Evolutionary conservation across 2,329 filamentous ascomycete genomes (phyloP).

Genomic region (Monosporascus sp.): DNA sequence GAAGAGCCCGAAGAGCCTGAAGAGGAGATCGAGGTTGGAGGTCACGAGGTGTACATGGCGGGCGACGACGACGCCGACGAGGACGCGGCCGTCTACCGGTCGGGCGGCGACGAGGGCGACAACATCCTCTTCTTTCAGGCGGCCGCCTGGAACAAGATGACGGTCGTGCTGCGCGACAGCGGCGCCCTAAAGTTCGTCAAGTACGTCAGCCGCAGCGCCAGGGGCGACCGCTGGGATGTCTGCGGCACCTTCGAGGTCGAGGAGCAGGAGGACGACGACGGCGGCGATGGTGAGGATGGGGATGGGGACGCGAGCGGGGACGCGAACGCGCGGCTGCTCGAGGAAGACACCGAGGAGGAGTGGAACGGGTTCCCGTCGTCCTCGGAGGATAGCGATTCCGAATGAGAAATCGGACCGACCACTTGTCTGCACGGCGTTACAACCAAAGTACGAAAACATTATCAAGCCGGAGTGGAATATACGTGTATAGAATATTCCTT

Average conservation of each 20-base stretch:
- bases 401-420: slow-evolving; percentile 4
- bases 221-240: slow-evolving; percentile 90
- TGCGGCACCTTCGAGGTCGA: slow-evolving; percentile 72
- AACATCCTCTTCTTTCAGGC: slow-evolving; percentile 61
- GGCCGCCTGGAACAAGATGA: slow-evolving; percentile 81
- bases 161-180: slow-evolving; percentile 80
- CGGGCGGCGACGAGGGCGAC: slow-evolving; percentile 65
- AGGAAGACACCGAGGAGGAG: slow-evolving; percentile 48
- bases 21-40: slow-evolving; percentile 56
- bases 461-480: no score
- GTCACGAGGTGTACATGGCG: slow-evolving; percentile 91
- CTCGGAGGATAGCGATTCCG: slow-evolving; percentile 20
- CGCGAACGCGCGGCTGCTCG: slow-evolving; percentile 22
- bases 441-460: no score
- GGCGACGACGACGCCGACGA: slow-evolving; percentile 67
- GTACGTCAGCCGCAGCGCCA: slow-evolving; percentile 78
- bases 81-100: slow-evolving; percentile 85
- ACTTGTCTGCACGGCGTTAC: background rate
- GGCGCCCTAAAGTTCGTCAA: slow-evolving; percentile 92
- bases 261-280: slow-evolving; percentile 41
- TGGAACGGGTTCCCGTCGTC: slow-evolving; percentile 51
- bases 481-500: no score
- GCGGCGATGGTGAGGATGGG: slow-evolving; percentile 32
- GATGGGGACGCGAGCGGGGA: slow-evolving; percentile 25
- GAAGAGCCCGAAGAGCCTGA: slow-evolving; percentile 26